Percentiles rank a stretch among this genome's conserved stretches.
Evolutionary conservation across 192 early-diverging fungal species (phyloP).

Genomic region (Funneliformis mosseae): DNA sequence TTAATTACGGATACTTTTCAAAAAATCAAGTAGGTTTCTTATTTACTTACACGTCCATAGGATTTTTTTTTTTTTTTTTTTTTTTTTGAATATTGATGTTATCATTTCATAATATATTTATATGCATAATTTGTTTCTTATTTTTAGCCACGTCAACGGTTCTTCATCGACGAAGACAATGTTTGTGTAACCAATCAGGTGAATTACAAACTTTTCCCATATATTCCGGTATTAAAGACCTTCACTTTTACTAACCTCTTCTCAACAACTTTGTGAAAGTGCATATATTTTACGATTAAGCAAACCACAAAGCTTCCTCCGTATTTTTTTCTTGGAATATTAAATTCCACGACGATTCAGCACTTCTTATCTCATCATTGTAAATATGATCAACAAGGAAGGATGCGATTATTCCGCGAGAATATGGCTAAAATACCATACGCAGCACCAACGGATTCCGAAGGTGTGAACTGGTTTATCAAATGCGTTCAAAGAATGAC

Average conservation of each 20-base stretch:
- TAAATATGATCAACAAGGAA: conserved; percentile 59
- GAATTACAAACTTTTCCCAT: not conserved
- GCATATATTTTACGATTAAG: conserved; percentile 57
- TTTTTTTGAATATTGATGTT: not conserved
- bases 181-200: conserved; percentile 57
- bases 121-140: conserved; percentile 1
- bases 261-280: conserved; percentile 23
- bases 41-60: too few species aligned
- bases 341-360: conserved; percentile 57
- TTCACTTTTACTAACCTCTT: not conserved
- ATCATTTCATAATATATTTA: too few species aligned
- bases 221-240: not conserved
- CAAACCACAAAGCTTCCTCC: conserved; percentile 25
- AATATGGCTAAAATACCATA: conserved; percentile 62
- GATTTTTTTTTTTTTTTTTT: conserved; percentile 8
- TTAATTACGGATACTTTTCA: conserved; percentile 54
- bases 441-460: conserved; percentile 19
- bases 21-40: conserved; percentile 31
- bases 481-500: conserved; percentile 18
- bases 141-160: conserved; percentile 56
- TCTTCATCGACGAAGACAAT: conserved; percentile 51
- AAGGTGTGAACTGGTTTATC: not conserved
- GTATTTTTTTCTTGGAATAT: conserved; percentile 49
- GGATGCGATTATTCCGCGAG: conserved; percentile 58
- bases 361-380: conserved; percentile 51